Evolutionary conservation across 225 moss, liverwort and hornwort species (phyloP), one percentile per base, ranked within the genome.

Genomic region (Pleurozium schreberi): DNA sequence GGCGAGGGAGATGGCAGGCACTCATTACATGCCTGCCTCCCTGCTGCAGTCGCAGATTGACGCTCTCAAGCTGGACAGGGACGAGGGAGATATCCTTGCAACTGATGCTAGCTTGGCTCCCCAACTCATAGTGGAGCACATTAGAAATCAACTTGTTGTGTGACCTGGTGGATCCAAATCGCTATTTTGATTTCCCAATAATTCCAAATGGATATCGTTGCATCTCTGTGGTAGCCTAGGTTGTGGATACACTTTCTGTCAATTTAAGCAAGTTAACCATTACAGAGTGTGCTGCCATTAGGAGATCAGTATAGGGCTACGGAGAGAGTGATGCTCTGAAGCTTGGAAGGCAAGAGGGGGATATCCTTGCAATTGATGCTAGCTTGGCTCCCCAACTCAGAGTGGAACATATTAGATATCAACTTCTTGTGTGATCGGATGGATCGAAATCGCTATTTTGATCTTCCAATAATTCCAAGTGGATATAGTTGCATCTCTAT

Each of bases 11-110:
- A 75, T 89, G 49, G 92, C 92, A 85, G 96, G 97, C 52, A 91
- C 70, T 9, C 99, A 99, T 89, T 99, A 92, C 87, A 96, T 96
- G 97, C 94, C 96, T 88, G 93, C 97, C 19, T 91, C 88, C 38
- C 85, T 97, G 38, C 89, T 97, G 66, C 90, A 94, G 80, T 97
- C 99, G 38, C 99, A 97, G 89, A 87, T 99, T 45, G 93, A 94
- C 36, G 22, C 89, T 80, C 88, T 99, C 49, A 75, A 90, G 74
- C 50, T 94, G 15, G 95, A 93, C 42, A 50, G 59, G 23, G 95
- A 91, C 64, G 94, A 96, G 80, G 59, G 80, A 5, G 96, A 93
- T 50, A 87, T 94, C 62, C 43, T 95, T 60, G 86, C 89, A 50
- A 84, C 78, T 8, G 93, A 95, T 88, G 94, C 89, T 33, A 92